Conservation (phyloP, 1,139 yeast species). For the Yarrowia galli region DNA sequence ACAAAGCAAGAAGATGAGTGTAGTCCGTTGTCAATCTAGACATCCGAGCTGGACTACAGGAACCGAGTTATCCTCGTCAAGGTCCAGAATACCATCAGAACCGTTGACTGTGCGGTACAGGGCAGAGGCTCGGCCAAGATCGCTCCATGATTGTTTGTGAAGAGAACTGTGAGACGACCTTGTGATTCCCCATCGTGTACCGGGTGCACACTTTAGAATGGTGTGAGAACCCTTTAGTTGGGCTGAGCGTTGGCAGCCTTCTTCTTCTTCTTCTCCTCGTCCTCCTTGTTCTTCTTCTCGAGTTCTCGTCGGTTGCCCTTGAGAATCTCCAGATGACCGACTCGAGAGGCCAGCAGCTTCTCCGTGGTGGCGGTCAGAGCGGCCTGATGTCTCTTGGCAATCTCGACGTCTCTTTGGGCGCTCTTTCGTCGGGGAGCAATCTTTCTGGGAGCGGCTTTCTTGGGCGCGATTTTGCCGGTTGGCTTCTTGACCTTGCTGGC, state of each 20-base stretch:
- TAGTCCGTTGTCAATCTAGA: conserved; percentile 13
- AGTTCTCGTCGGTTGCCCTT: conserved; percentile 90
- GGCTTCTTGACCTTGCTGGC: conserved; percentile 45
- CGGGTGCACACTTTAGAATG: conserved; percentile 12
- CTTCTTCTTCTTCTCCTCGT: conserved; percentile 46
- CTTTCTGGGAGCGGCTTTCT: conserved; percentile 76
- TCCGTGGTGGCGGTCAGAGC: conserved; percentile 79
- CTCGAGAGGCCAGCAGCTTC: conserved; percentile 82
- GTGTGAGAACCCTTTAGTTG: conserved; percentile 7
- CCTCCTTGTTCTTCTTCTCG: conserved; percentile 61
- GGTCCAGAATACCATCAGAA: background rate
- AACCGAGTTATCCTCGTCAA: conserved; percentile 1
- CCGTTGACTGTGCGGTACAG: conserved; percentile 8
- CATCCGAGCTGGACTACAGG: conserved; percentile 32
- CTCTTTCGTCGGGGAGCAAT: conserved; percentile 71
- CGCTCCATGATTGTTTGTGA: conserved; percentile 8
- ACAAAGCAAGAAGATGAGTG: background rate
- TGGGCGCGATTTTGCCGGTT: conserved; percentile 56
- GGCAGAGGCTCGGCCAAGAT: background rate
- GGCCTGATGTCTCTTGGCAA: conserved; percentile 70
- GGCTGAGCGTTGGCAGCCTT: conserved; percentile 35
- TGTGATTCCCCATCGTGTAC: conserved; percentile 13
- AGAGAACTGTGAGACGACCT: background rate
- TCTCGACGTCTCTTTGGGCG: conserved; percentile 53
- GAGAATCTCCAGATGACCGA: conserved; percentile 92